Evolutionary conservation across 495 filamentous ascomycete genomes (phyloP).

Genomic region (Neurospora discreta): DNA sequence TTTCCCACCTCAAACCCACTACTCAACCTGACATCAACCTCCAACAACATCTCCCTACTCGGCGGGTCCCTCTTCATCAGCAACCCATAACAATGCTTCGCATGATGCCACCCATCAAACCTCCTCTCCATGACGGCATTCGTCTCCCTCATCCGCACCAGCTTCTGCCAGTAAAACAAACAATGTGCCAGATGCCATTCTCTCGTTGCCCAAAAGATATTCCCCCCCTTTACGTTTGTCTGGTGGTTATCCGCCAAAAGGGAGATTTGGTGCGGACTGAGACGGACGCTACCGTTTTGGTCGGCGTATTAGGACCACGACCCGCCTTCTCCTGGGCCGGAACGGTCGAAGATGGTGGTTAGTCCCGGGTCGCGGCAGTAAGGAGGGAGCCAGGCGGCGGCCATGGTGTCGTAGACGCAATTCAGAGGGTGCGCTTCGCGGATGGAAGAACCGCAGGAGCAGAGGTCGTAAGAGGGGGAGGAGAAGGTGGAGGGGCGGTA

Average conservation of each 20-base stretch:
- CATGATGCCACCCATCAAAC: slow-evolving; percentile 5
- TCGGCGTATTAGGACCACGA: slow-evolving; percentile 3
- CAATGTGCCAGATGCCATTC: slow-evolving; percentile 7
- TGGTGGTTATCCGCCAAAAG: background rate
- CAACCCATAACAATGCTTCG: slow-evolving; percentile 3
- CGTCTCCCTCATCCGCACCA: slow-evolving; percentile 3
- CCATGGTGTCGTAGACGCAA: slow-evolving; percentile 8
- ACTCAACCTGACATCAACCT: slow-evolving; percentile 9
- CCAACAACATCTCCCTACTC: background rate
- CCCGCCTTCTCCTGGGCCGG: background rate
- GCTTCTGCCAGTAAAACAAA: slow-evolving; percentile 13
- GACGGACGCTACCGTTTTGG: background rate
- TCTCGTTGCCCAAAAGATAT: slow-evolving; percentile 4
- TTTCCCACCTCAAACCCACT: background rate
- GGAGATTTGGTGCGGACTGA: background rate
- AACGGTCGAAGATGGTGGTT: background rate
- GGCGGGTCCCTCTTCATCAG: slow-evolving; percentile 4
- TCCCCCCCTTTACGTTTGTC: background rate
- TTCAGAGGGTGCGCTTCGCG: background rate
- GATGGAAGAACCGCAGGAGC: slow-evolving; percentile 3
- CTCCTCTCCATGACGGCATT: slow-evolving; percentile 6
- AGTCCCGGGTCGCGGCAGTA: slow-evolving; percentile 6
- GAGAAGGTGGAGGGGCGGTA: slow-evolving; percentile 6
- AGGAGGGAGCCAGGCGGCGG: slow-evolving; percentile 8
- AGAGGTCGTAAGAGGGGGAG: background rate